These are phyloP conservation scores for Penicillium coffeae DNA, from an alignment of 495 filamentous ascomycete genomes.

Conservation along the genomic window DNA sequence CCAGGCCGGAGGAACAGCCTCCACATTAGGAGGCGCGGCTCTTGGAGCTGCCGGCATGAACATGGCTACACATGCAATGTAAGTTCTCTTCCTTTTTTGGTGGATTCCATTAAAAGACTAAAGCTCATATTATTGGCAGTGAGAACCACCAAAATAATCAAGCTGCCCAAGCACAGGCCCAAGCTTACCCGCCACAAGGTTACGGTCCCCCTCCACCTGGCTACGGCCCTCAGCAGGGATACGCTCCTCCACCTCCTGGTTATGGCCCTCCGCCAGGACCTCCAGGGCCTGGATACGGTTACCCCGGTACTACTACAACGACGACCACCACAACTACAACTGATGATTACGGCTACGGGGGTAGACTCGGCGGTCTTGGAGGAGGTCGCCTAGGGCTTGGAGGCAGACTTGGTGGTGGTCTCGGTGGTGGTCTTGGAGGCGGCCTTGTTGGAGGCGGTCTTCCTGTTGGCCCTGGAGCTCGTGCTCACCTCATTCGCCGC, in stretches of 20 bases:
- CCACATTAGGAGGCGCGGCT: conserved; percentile 40
- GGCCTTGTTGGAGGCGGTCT: neutral
- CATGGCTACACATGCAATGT: conserved; percentile 33
- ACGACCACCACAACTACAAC: neutral
- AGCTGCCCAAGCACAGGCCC: conserved; percentile 28
- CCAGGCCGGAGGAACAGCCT: conserved; percentile 41
- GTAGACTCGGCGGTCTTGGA: no score
- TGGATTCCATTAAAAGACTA: neutral
- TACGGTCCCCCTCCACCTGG: neutral
- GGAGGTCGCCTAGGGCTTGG: neutral
- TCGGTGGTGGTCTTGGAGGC: neutral
- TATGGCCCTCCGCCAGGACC: conserved; percentile 13
- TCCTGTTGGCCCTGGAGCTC: neutral
- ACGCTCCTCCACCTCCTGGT: neutral
- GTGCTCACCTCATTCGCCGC: neutral
- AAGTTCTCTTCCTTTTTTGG: conserved; percentile 15
- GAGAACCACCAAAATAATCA: conserved; percentile 5
- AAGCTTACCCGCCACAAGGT: conserved; percentile 24
- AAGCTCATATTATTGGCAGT: neutral
- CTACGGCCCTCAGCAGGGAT: conserved; percentile 17
- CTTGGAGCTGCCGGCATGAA: conserved; percentile 44
- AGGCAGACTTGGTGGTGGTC: neutral
- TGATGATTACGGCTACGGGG: neutral
- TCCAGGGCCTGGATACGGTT: neutral
- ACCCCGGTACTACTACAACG: neutral